A percentile compares a stretch with the other conserved stretches of the same genome.
phyloP scores from a whole-genome alignment of 116 monocot genomes.

The Papilionanthe hybrid region DNA sequence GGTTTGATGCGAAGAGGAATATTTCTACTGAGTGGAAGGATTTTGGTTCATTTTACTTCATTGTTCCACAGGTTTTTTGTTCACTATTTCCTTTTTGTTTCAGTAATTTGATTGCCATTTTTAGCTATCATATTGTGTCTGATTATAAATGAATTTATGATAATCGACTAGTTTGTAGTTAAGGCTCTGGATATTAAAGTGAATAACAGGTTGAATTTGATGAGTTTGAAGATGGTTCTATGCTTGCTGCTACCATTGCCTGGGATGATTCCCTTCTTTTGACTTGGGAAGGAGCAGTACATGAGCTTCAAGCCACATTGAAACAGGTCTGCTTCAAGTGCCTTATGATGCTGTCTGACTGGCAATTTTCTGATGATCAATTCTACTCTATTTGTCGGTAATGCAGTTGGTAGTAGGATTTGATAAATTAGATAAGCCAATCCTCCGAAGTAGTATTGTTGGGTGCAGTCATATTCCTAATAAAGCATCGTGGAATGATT shows the following conservation, averaged over 20 bases:
- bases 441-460: constrained; percentile 39
- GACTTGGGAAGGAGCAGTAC: constrained; percentile 68
- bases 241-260: constrained; percentile 74
- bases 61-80: constrained; percentile 73
- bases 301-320: constrained; percentile 53
- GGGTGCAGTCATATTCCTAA: constrained; percentile 59
- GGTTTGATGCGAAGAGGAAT: constrained; percentile 75
- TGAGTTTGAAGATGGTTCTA: constrained; percentile 78
- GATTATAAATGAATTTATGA: neutral
- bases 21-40: constrained; percentile 75
- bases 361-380: neutral
- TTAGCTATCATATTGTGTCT: neutral
- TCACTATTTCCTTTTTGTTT: neutral
- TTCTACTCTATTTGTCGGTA: constrained; percentile 3
- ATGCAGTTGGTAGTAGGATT: constrained; percentile 52
- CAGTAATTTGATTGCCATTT: neutral
- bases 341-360: neutral
- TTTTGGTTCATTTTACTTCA: constrained; percentile 90
- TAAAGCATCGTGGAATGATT: constrained; percentile 54
- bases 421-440: constrained; percentile 26
- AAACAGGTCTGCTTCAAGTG: constrained; percentile 38
- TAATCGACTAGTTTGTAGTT: constrained; percentile 18
- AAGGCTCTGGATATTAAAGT: constrained; percentile 26
- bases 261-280: constrained; percentile 72
- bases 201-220: constrained; percentile 87